phyloP scores from a whole-genome alignment of 2,329 filamentous ascomycete species.

The Fusarium virguliforme region DNA sequence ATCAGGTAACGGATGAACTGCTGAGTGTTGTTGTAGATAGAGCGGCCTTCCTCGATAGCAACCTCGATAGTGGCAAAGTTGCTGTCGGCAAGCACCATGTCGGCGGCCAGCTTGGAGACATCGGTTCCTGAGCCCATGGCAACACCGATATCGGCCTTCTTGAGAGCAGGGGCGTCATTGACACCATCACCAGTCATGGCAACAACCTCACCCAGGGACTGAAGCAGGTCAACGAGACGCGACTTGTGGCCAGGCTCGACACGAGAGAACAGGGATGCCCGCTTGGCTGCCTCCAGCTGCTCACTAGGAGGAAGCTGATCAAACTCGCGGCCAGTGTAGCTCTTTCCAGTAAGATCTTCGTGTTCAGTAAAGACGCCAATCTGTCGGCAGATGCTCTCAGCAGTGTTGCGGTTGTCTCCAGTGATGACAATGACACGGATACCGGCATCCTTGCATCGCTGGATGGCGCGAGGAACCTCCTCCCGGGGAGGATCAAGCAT shows the following conservation, averaged over 20 bases:
- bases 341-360: slow-evolving; percentile 92
- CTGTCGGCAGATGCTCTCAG: slow-evolving; percentile 96
- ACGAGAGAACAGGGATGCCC: slow-evolving; percentile 92
- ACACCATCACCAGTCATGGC: slow-evolving; percentile 99
- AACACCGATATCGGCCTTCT: slow-evolving; percentile 99
- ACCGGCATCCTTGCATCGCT: slow-evolving; percentile 91
- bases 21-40: slow-evolving; percentile 99
- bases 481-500: slow-evolving; percentile 98
- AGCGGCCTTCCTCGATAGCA: slow-evolving; percentile 95
- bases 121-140: slow-evolving; percentile 99
- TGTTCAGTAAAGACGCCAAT: slow-evolving; percentile 91
- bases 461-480: slow-evolving; percentile 89
- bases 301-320: slow-evolving; percentile 85
- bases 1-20: slow-evolving; percentile 99
- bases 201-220: slow-evolving; percentile 93
- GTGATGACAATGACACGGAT: slow-evolving; percentile 99
- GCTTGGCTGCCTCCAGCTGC: slow-evolving; percentile 87
- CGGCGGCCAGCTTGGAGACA: slow-evolving; percentile 94
- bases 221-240: slow-evolving; percentile 96
- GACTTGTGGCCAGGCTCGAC: slow-evolving; percentile 98
- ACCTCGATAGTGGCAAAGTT: slow-evolving; percentile 99
- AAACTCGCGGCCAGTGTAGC: slow-evolving; percentile 95
- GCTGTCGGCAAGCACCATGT: slow-evolving; percentile 98
- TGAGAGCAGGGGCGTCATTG: slow-evolving; percentile 96
- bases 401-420: slow-evolving; percentile 97